Evolutionary conservation across 805 yeast species (phyloP).

Genomic region (Schwanniomyces vanrijiae): DNA sequence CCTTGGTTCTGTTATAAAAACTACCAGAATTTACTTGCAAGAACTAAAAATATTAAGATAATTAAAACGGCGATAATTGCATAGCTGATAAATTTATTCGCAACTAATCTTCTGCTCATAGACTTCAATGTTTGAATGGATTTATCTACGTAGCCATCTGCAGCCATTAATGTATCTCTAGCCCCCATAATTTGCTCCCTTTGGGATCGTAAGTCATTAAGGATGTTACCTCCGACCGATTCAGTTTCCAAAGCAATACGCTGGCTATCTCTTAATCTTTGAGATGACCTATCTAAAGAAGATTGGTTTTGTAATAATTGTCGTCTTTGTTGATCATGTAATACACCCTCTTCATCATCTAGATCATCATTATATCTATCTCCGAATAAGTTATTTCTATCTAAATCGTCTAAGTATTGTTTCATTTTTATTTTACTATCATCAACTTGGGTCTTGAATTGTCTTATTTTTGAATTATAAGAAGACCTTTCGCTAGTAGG

Average conservation of each 20-base stretch:
- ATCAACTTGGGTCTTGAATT: slow-evolving; percentile 60
- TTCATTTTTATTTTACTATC: slow-evolving; percentile 56
- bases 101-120: slow-evolving; percentile 91
- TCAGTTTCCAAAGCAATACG: slow-evolving; percentile 93
- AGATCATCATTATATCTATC: slow-evolving; percentile 34
- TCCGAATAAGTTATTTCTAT: slow-evolving; percentile 74
- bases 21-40: slow-evolving; percentile 77
- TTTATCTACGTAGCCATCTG: slow-evolving; percentile 90
- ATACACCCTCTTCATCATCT: slow-evolving; percentile 25
- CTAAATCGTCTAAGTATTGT: slow-evolving; percentile 64
- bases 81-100: slow-evolving; percentile 85
- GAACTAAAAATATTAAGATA: slow-evolving; percentile 74
- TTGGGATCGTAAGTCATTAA: slow-evolving; percentile 86
- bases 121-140: slow-evolving; percentile 81
- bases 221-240: slow-evolving; percentile 83
- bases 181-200: slow-evolving; percentile 88
- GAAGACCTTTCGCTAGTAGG: slow-evolving; percentile 73
- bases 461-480: slow-evolving; percentile 74
- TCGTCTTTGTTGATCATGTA: slow-evolving; percentile 70
- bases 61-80: slow-evolving; percentile 89
- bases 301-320: slow-evolving; percentile 76
- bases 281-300: slow-evolving; percentile 77
- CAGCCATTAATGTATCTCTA: slow-evolving; percentile 82
- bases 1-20: not conserved
- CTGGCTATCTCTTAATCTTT: slow-evolving; percentile 82